A percentile compares a stretch with the other conserved stretches of the same genome.
These are phyloP conservation scores for Aspergillus fumigatus DNA, from an alignment of 2,329 filamentous ascomycete species.

Conservation along the genomic window DNA sequence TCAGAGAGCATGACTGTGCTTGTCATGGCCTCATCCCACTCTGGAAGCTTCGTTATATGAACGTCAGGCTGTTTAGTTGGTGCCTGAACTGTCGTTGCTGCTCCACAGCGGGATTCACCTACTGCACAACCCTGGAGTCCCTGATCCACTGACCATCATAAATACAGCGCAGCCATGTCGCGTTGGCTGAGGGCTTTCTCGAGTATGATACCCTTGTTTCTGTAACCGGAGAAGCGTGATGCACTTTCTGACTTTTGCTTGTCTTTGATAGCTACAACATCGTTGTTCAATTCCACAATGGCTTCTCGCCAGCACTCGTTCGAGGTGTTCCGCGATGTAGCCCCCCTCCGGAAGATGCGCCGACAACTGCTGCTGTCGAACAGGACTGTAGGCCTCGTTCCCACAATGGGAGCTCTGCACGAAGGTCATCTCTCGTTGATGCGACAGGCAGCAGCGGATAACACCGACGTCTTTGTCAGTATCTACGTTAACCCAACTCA, in stretches of 20 bases:
- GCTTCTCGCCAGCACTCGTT: slow-evolving; percentile 26
- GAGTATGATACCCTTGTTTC: slow-evolving; percentile 17
- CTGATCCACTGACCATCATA: neutral
- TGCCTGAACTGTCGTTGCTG: neutral
- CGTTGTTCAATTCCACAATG: slow-evolving; percentile 16
- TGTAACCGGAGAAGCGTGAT: neutral
- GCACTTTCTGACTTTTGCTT: slow-evolving; percentile 10
- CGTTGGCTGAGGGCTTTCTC: slow-evolving; percentile 25
- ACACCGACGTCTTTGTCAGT: slow-evolving; percentile 81
- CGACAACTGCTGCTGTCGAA: slow-evolving; percentile 61
- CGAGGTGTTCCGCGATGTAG: slow-evolving; percentile 67
- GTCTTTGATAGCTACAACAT: slow-evolving; percentile 17
- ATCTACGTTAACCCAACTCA: slow-evolving; percentile 97
- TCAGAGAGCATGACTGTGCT: neutral
- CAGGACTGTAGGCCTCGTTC: slow-evolving; percentile 78
- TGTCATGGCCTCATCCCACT: neutral
- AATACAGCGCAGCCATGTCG: slow-evolving; percentile 22
- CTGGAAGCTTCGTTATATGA: neutral
- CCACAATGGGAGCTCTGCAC: slow-evolving; percentile 98
- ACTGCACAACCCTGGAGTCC: slow-evolving; percentile 5
- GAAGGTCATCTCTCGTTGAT: slow-evolving; percentile 83
- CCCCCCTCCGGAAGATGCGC: slow-evolving; percentile 66
- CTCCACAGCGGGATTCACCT: slow-evolving; percentile 12
- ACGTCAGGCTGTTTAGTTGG: neutral
- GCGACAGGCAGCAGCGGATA: slow-evolving; percentile 75